Conservation (phyloP, 441 rosid species). For the Erodium texanum region DNA sequence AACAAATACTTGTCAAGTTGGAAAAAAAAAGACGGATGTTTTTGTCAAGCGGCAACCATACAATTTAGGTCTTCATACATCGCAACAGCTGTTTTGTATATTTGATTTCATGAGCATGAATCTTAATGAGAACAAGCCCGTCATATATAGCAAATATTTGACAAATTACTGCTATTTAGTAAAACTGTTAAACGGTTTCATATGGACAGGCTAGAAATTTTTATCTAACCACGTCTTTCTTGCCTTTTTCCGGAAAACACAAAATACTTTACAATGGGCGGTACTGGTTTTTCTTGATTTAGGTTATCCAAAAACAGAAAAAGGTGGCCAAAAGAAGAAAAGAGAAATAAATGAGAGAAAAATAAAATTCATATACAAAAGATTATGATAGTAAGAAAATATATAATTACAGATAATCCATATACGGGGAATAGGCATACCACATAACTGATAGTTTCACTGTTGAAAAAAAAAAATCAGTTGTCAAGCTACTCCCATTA, state of each 20-base stretch:
- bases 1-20: neutral
- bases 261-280: neutral
- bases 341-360: neutral
- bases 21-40: neutral
- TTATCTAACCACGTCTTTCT: neutral
- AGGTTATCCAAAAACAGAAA: neutral
- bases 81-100: neutral
- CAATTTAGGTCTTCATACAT: conserved; percentile 3
- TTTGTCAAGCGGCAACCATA: neutral
- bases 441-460: neutral
- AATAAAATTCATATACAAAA: neutral
- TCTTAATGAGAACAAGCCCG: neutral
- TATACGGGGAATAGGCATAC: neutral
- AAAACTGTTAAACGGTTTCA: neutral
- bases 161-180: neutral
- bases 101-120: neutral
- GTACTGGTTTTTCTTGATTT: neutral
- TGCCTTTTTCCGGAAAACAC: neutral
- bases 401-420: neutral
- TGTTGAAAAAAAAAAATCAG: neutral
- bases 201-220: neutral
- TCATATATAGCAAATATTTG: neutral
- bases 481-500: neutral
- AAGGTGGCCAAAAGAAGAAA: neutral
- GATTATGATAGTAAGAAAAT: neutral